Evolutionary conservation across 768 basidiomycete genomes (phyloP).

Genomic region (Xerocomellus intermedius): DNA sequence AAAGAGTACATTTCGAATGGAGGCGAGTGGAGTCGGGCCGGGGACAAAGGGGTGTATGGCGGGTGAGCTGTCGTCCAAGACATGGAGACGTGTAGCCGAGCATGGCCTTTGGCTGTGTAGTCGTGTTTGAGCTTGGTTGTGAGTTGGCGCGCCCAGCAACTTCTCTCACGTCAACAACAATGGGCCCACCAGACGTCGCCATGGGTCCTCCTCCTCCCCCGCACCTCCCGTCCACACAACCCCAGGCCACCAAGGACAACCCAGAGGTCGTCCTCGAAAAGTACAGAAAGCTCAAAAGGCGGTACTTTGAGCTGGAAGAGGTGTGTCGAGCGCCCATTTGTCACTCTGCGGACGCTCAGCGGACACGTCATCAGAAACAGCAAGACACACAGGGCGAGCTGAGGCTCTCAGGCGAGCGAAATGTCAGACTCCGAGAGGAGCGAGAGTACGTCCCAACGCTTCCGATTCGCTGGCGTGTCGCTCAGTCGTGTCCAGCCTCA

Average conservation of each 20-base stretch:
- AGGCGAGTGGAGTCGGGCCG: neutral
- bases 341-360: neutral
- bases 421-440: slow-evolving; percentile 60
- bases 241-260: slow-evolving; percentile 35
- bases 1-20: neutral
- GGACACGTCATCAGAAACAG: slow-evolving; percentile 43
- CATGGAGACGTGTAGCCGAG: slow-evolving; percentile 7
- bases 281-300: slow-evolving; percentile 62
- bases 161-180: slow-evolving; percentile 34
- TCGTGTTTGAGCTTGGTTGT: slow-evolving; percentile 35
- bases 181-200: slow-evolving; percentile 46
- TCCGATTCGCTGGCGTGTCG: neutral
- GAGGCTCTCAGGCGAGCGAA: slow-evolving; percentile 60
- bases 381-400: slow-evolving; percentile 59
- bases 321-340: slow-evolving; percentile 38
- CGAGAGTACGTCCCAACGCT: slow-evolving; percentile 47
- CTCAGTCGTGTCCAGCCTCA: slow-evolving; percentile 37
- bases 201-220: slow-evolving; percentile 49
- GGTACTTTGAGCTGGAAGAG: slow-evolving; percentile 68
- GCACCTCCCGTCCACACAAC: slow-evolving; percentile 32
- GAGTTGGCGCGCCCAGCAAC: slow-evolving; percentile 22
- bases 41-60: no score
- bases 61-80: neutral
- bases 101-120: slow-evolving; percentile 27
- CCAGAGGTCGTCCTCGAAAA: slow-evolving; percentile 59